A percentile compares a stretch with the other conserved stretches of the same genome.
Evolutionary conservation across 2,329 filamentous ascomycete genomes (phyloP).

Genomic region (Pezicula radicicola): DNA sequence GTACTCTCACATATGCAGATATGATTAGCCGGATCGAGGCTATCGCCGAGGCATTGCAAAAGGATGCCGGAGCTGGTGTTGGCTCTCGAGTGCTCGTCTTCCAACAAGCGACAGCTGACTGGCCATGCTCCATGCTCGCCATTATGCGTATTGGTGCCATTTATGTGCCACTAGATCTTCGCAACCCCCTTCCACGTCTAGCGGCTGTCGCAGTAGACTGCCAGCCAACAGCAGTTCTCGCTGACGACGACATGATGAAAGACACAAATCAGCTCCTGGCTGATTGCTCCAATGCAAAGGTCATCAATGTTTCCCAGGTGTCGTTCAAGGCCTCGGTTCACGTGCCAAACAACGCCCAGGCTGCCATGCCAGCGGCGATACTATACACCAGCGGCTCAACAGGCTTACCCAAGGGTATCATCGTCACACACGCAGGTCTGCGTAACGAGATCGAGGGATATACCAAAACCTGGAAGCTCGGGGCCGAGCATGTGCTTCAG

Average conservation of each 20-base stretch:
- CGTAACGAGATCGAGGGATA: slow-evolving; percentile 20
- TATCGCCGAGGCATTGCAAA: slow-evolving; percentile 30
- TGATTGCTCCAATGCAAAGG: slow-evolving; percentile 1
- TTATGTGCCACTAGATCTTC: slow-evolving; percentile 32
- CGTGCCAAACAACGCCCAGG: slow-evolving; percentile 16
- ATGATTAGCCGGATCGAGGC: slow-evolving; percentile 30
- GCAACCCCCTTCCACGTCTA: slow-evolving; percentile 21
- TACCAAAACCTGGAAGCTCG: slow-evolving; percentile 5
- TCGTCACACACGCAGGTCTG: slow-evolving; percentile 23
- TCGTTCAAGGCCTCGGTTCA: slow-evolving; percentile 2
- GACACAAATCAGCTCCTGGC: background rate
- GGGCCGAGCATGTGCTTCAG: slow-evolving; percentile 12
- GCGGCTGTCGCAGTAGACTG: slow-evolving; percentile 25
- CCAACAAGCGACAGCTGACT: slow-evolving; percentile 32
- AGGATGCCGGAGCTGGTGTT: slow-evolving; percentile 4
- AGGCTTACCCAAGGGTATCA: slow-evolving; percentile 38
- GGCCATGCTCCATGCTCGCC: slow-evolving; percentile 30
- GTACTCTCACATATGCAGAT: slow-evolving; percentile 31
- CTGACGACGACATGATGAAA: slow-evolving; percentile 16
- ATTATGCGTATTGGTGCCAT: slow-evolving; percentile 28
- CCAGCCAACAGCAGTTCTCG: slow-evolving; percentile 27
- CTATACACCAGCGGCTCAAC: slow-evolving; percentile 21
- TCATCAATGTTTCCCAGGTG: slow-evolving; percentile 6
- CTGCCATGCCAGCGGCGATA: slow-evolving; percentile 28
- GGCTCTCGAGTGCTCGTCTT: slow-evolving; percentile 36